phyloP scores from a whole-genome alignment of 139 green algal genomes.

The Yamagishiella unicocca region DNA sequence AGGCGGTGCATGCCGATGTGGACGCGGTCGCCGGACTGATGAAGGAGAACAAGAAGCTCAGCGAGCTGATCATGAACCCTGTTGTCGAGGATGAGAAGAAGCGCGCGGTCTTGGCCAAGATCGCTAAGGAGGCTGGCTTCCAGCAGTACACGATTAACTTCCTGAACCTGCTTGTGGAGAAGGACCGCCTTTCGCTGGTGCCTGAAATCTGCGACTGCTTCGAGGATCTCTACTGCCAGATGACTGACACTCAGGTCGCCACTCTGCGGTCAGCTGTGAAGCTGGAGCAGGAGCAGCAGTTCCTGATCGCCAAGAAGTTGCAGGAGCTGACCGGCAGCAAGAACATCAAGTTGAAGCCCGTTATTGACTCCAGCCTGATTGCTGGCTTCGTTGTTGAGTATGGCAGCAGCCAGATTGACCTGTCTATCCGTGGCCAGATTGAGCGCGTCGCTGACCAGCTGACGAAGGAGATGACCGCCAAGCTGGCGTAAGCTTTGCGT shows the following conservation, averaged over 20 bases:
- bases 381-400: slow-evolving; percentile 98
- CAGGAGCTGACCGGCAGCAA: slow-evolving; percentile 96
- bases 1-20: slow-evolving; percentile 90
- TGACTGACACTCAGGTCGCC: slow-evolving; percentile 98
- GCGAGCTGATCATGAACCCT: slow-evolving; percentile 92
- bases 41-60: slow-evolving; percentile 79
- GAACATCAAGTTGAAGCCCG: slow-evolving; percentile 99
- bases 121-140: slow-evolving; percentile 87
- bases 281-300: slow-evolving; percentile 99
- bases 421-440: slow-evolving; percentile 95
- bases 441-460: slow-evolving; percentile 76
- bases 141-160: slow-evolving; percentile 93
- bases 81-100: slow-evolving; percentile 87
- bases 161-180: slow-evolving; percentile 95
- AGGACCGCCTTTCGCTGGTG: slow-evolving; percentile 86
- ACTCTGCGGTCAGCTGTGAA: slow-evolving; percentile 93
- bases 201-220: slow-evolving; percentile 93
- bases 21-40: slow-evolving; percentile 76
- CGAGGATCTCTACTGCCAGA: slow-evolving; percentile 94
- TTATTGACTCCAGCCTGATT: slow-evolving; percentile 94
- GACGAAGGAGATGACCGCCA: slow-evolving; percentile 49
- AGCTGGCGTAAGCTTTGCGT: slow-evolving; percentile 48
- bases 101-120: slow-evolving; percentile 86
- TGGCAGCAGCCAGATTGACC: slow-evolving; percentile 94
- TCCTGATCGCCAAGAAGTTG: slow-evolving; percentile 99